phyloP scores from a whole-genome alignment of 169 alveolate genomes.

The Babesia caballi region DNA sequence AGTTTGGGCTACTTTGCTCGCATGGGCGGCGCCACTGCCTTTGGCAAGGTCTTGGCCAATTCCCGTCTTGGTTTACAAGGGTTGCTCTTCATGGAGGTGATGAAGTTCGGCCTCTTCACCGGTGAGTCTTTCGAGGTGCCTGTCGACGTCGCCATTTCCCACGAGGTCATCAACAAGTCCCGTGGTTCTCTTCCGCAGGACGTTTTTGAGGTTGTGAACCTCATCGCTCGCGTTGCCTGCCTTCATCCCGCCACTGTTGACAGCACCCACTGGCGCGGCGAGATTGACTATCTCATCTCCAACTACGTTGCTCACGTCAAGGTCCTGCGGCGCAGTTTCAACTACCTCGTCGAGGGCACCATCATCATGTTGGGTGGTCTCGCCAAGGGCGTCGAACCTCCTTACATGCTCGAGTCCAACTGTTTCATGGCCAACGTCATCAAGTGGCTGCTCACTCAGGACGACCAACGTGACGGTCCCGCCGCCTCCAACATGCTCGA shows the following conservation, averaged over 20 bases:
- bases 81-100: slow-evolving; percentile 63
- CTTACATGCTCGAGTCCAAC: slow-evolving; percentile 28
- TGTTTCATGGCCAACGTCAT: slow-evolving; percentile 44
- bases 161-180: slow-evolving; percentile 43
- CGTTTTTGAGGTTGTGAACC: slow-evolving; percentile 18
- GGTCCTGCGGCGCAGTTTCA: slow-evolving; percentile 63
- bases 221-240: slow-evolving; percentile 67
- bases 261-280: slow-evolving; percentile 40
- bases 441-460: slow-evolving; percentile 18
- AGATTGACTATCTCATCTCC: slow-evolving; percentile 65
- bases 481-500: neutral
- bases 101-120: slow-evolving; percentile 73
- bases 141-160: slow-evolving; percentile 56
- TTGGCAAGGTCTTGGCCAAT: slow-evolving; percentile 70
- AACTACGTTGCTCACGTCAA: slow-evolving; percentile 69
- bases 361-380: slow-evolving; percentile 46
- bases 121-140: slow-evolving; percentile 70
- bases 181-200: slow-evolving; percentile 14
- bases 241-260: slow-evolving; percentile 42
- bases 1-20: slow-evolving; percentile 71
- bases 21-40: slow-evolving; percentile 73
- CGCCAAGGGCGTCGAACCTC: slow-evolving; percentile 41
- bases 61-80: slow-evolving; percentile 61
- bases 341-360: slow-evolving; percentile 66
- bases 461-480: neutral